Evolutionary conservation across 225 moss, liverwort and hornwort genomes (phyloP), one percentile per base, ranked within the genome.

Genomic region (Takakia lepidozioides): DNA sequence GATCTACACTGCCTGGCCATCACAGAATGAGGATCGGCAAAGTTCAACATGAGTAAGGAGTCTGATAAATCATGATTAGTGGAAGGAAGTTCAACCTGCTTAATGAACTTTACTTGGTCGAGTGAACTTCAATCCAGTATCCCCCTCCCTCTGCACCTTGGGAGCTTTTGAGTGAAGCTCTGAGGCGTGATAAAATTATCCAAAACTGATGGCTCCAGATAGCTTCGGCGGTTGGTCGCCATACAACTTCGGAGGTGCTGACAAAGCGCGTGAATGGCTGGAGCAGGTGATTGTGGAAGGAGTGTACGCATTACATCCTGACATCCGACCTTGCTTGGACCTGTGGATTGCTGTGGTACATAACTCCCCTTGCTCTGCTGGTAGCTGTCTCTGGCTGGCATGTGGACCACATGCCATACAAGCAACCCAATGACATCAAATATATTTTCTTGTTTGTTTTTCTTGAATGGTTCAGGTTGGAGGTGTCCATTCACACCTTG

Each of bases 401-500:
- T 38, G n/a, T n/a, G n/a, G n/a, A n/a, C n/a, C n/a, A n/a, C n/a
- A n/a, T n/a, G n/a, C n/a, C n/a, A n/a, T n/a, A n/a, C n/a, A n/a
- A n/a, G n/a, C n/a, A n/a, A n/a, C n/a, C n/a, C n/a, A n/a, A n/a
- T n/a, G n/a, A n/a, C n/a, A n/a, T n/a, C n/a, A n/a, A n/a, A n/a
- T n/a, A n/a, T n/a, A n/a, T n/a, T n/a, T n/a, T n/a, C n/a, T 17
- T 40, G 10, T 16, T 41, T 19, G 41, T 14, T 41, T 8, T 41
- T 9, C 7, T 19, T 44, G 20, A 20, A 29, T 27, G 51, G 27
- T 36, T 16, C 57, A 87, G 87, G 83, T 87, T 59, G 87, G 87
- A 59, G 87, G 87, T 54, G 84, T 87, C 51, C 87, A 87, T 72
- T 83, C 83, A 67, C 87, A 87, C 65, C 87, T 87, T 51, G 77